These are phyloP conservation scores for Trichoderma sp. DNA, from an alignment of 2,329 filamentous ascomycete genomes.

Conservation along the genomic window DNA sequence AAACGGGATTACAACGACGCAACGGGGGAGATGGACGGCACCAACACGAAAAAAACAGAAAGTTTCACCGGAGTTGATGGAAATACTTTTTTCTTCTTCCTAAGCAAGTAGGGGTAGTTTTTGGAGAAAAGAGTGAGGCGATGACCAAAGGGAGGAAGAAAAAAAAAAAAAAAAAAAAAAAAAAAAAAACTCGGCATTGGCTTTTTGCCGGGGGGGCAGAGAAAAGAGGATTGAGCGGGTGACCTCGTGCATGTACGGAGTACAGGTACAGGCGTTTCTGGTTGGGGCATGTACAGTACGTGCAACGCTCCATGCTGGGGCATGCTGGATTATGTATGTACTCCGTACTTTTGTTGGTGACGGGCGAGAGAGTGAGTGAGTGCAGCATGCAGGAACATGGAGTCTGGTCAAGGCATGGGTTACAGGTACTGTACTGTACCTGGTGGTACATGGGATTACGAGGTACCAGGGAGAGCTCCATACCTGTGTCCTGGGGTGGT, in stretches of 20 bases:
- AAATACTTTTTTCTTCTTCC: background rate
- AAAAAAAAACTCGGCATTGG: background rate
- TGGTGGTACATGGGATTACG: background rate
- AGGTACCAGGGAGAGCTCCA: background rate
- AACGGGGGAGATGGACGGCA: background rate
- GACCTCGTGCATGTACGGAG: background rate
- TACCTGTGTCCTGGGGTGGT: background rate
- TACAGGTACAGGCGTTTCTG: background rate
- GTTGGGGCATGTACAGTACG: background rate
- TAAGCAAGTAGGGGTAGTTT: background rate
- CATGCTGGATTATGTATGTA: background rate
- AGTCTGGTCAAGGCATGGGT: background rate
- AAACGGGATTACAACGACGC: background rate
- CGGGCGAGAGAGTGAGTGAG: conserved; percentile 1
- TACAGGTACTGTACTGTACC: background rate
- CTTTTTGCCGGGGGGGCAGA: background rate
- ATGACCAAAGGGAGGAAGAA: background rate
- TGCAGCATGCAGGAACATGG: conserved; percentile 17
- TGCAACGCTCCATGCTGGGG: background rate
- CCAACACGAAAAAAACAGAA: background rate
- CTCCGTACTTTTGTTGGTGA: background rate
- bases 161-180: background rate
- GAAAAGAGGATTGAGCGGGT: background rate
- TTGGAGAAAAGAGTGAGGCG: background rate
- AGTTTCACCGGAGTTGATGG: background rate